A percentile compares a stretch with the other conserved stretches of the same genome.
Conservation (phyloP, 2,329 filamentous ascomycete species). For the Kalmusia sp. region DNA sequence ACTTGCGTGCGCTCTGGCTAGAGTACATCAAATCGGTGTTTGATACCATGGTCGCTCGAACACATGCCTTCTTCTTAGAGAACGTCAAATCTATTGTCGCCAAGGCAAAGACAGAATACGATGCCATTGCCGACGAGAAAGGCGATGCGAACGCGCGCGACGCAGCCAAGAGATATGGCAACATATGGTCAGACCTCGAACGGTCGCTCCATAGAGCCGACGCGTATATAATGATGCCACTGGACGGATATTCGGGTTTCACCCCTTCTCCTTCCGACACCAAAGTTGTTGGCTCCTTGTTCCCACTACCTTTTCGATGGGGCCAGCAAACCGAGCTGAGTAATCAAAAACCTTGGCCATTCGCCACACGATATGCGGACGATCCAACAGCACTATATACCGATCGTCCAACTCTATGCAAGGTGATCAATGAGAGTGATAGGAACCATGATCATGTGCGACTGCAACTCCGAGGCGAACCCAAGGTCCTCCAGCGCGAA, state of each 20-base stretch:
- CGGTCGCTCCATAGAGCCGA: conserved; percentile 1
- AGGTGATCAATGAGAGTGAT: background rate
- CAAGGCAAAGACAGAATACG: conserved; percentile 4
- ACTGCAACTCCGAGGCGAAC: background rate
- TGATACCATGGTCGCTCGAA: conserved; percentile 10
- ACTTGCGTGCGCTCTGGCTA: conserved; percentile 9
- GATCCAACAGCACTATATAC: background rate
- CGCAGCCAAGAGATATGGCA: conserved; percentile 1
- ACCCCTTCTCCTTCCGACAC: background rate
- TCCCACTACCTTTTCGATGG: conserved; percentile 2
- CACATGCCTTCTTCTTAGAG: conserved; percentile 7
- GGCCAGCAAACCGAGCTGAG: background rate
- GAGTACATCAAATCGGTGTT: conserved; percentile 10
- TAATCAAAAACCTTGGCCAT: background rate
- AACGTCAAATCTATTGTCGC: background rate
- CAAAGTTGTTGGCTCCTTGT: conserved; percentile 10
- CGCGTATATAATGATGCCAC: conserved; percentile 10
- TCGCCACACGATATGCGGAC: background rate
- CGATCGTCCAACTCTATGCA: background rate
- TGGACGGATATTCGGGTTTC: conserved; percentile 8
- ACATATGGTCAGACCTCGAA: conserved; percentile 7
- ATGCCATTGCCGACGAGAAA: background rate
- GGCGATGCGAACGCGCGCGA: background rate
- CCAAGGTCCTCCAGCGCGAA: conserved; percentile 5
- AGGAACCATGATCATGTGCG: conserved; percentile 1